These are phyloP conservation scores for Prunus mume DNA, from an alignment of 306 rosid genomes.

Conservation along the genomic window DNA sequence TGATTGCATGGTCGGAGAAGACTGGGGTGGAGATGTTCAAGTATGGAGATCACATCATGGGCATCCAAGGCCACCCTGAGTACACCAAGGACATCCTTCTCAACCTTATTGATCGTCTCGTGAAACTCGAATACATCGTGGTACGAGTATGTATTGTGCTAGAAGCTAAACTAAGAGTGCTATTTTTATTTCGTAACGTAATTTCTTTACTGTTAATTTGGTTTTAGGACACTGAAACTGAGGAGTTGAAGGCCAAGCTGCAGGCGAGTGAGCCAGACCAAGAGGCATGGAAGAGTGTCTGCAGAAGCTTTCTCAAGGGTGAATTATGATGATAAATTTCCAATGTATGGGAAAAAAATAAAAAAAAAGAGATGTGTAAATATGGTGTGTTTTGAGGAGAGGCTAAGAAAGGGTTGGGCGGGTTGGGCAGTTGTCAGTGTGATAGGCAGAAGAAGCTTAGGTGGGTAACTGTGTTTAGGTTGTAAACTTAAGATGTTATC, in stretches of 20 bases:
- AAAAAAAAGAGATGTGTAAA: neutral
- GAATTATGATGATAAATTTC: slow-evolving; percentile 26
- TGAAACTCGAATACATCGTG: slow-evolving; percentile 37
- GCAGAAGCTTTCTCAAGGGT: slow-evolving; percentile 65
- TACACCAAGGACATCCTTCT: slow-evolving; percentile 68
- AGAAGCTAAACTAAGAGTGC: neutral
- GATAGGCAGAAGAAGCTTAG: neutral
- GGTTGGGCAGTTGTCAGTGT: neutral
- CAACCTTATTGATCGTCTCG: slow-evolving; percentile 67
- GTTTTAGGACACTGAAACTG: slow-evolving; percentile 46
- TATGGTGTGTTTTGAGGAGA: slow-evolving; percentile 6
- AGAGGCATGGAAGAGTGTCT: slow-evolving; percentile 66
- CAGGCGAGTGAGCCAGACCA: slow-evolving; percentile 47
- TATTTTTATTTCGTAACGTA: neutral
- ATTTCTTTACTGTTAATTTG: neutral
- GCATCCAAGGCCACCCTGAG: slow-evolving; percentile 99
- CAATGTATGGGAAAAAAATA: neutral
- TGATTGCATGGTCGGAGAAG: slow-evolving; percentile 81
- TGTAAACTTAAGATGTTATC: neutral
- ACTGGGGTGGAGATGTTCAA: slow-evolving; percentile 72
- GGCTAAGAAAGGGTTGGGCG: neutral
- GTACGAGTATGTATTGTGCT: slow-evolving; percentile 21
- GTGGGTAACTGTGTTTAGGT: neutral
- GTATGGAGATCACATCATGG: slow-evolving; percentile 72
- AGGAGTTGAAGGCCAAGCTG: slow-evolving; percentile 47